phyloP scores from a whole-genome alignment of 306 rosid genomes.

The Senna siamea region DNA sequence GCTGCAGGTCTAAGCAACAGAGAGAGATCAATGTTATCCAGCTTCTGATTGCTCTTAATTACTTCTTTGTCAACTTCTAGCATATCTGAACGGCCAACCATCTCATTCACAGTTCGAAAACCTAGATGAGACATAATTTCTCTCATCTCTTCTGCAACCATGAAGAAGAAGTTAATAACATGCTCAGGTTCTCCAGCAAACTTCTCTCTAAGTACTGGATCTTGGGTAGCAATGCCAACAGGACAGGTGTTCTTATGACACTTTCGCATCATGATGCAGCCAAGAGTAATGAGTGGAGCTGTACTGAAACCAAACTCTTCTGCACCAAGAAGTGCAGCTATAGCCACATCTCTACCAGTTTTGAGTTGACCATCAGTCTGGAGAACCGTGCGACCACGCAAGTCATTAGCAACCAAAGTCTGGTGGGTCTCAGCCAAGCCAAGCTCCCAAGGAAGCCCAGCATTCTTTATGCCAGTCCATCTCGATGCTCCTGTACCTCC shows the following conservation, averaged over 20 bases:
- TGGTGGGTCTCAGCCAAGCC: slow-evolving; percentile 99
- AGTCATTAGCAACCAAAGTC: slow-evolving; percentile 93
- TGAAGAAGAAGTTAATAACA: slow-evolving; percentile 93
- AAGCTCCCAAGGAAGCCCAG: slow-evolving; percentile 99
- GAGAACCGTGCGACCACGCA: slow-evolving; percentile 93
- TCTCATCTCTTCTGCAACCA: slow-evolving; percentile 96
- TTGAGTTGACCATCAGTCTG: slow-evolving; percentile 99
- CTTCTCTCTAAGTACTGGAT: slow-evolving; percentile 96
- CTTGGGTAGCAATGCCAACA: slow-evolving; percentile 98
- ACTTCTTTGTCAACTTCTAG: slow-evolving; percentile 94
- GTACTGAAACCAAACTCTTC: slow-evolving; percentile 99
- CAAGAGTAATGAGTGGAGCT: slow-evolving; percentile 96
- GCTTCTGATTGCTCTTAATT: slow-evolving; percentile 72
- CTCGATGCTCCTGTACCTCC: slow-evolving; percentile 99
- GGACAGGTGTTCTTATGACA: slow-evolving; percentile 99
- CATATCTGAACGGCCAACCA: slow-evolving; percentile 97
- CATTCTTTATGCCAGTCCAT: slow-evolving; percentile 99
- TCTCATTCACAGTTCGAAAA: slow-evolving; percentile 75
- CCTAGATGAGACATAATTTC: slow-evolving; percentile 95
- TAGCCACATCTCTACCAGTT: slow-evolving; percentile 98
- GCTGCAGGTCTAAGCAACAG: slow-evolving; percentile 91
- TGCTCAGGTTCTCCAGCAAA: slow-evolving; percentile 99
- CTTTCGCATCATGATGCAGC: slow-evolving; percentile 99
- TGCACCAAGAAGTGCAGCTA: slow-evolving; percentile 98
- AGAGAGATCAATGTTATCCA: slow-evolving; percentile 88